Evolutionary conservation across 2,329 filamentous ascomycete genomes (phyloP).

Genomic region (Paramyrothecium sp.): DNA sequence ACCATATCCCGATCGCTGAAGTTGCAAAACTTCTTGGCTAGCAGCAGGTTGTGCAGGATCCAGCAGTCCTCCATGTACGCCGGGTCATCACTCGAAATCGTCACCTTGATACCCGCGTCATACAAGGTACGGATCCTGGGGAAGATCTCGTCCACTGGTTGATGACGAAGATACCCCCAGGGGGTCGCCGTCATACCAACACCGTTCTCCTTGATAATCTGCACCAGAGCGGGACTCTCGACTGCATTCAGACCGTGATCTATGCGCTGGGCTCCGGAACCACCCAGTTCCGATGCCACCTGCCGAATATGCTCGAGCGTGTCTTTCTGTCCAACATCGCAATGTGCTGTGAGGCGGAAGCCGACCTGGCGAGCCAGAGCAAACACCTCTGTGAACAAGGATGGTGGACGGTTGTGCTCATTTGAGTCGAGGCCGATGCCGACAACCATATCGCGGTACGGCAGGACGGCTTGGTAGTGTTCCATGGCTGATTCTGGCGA

Average conservation of each 20-base stretch:
- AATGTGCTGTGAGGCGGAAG: constrained; percentile 47
- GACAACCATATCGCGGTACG: constrained; percentile 35
- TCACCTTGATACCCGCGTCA: constrained; percentile 61
- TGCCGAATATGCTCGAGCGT: constrained; percentile 50
- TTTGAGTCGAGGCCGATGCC: constrained; percentile 47
- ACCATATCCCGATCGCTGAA: constrained; percentile 34
- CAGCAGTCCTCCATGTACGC: constrained; percentile 67
- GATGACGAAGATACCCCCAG: constrained; percentile 17
- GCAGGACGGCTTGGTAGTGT: constrained; percentile 43
- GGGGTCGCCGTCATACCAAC: constrained; percentile 70
- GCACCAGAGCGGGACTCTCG: constrained; percentile 57
- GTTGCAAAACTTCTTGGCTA: constrained; percentile 24
- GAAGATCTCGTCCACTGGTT: constrained; percentile 45
- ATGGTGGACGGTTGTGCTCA: constrained; percentile 41
- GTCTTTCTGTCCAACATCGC: constrained; percentile 49
- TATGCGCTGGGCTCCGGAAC: constrained; percentile 61
- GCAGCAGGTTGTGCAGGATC: constrained; percentile 30
- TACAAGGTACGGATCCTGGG: constrained; percentile 47
- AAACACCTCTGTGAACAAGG: constrained; percentile 40
- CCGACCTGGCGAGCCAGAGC: constrained; percentile 33
- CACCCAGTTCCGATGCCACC: constrained; percentile 47
- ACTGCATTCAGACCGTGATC: constrained; percentile 70
- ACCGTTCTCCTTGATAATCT: constrained; percentile 50
- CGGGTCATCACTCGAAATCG: constrained; percentile 70
- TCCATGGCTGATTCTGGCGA: constrained; percentile 69